These are phyloP conservation scores for Aureobasidium sp. DNA, from an alignment of 2,329 filamentous ascomycete genomes.

Conservation along the genomic window DNA sequence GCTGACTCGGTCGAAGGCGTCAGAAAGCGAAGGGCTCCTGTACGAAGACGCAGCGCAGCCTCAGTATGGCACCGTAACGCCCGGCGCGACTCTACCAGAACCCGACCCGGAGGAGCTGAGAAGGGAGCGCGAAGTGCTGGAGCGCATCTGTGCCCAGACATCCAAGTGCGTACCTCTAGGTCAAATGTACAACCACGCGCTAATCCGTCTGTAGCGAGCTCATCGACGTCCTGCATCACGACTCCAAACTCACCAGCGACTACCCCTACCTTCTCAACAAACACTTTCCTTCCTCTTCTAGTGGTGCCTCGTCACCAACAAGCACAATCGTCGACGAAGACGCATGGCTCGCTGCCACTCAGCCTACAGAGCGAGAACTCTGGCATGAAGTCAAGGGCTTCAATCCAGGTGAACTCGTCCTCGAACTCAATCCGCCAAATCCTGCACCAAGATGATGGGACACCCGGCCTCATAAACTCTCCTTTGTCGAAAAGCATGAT, in stretches of 20 bases:
- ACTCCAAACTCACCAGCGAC: slow-evolving; percentile 30
- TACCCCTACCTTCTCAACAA: slow-evolving; percentile 35
- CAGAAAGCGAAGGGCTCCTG: slow-evolving; percentile 39
- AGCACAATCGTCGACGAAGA: slow-evolving; percentile 4
- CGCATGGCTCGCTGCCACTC: slow-evolving; percentile 25
- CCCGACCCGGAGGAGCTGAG: slow-evolving; percentile 41
- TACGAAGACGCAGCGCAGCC: slow-evolving; percentile 33
- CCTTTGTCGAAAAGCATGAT: slow-evolving; percentile 8
- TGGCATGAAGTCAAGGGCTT: slow-evolving; percentile 19
- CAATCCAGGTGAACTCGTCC: slow-evolving; percentile 19
- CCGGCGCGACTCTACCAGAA: slow-evolving; percentile 28
- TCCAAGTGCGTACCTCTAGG: slow-evolving; percentile 32
- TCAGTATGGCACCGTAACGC: slow-evolving; percentile 36
- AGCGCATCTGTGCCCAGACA: slow-evolving; percentile 41
- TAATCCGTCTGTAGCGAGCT: slow-evolving; percentile 32
- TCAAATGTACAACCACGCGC: neutral
- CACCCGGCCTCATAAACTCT: neutral
- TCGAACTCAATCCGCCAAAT: slow-evolving; percentile 7
- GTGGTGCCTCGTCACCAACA: slow-evolving; percentile 3
- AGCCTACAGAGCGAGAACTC: slow-evolving; percentile 17
- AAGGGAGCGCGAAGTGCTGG: slow-evolving; percentile 39
- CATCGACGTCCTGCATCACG: slow-evolving; percentile 40
- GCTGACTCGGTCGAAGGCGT: slow-evolving; percentile 29
- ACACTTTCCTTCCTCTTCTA: slow-evolving; percentile 23
- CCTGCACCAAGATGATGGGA: neutral